Evolutionary conservation across 192 early-diverging fungal genomes (phyloP), one percentile per base, ranked within the genome.

Genomic region (Entomortierella parvispora): DNA sequence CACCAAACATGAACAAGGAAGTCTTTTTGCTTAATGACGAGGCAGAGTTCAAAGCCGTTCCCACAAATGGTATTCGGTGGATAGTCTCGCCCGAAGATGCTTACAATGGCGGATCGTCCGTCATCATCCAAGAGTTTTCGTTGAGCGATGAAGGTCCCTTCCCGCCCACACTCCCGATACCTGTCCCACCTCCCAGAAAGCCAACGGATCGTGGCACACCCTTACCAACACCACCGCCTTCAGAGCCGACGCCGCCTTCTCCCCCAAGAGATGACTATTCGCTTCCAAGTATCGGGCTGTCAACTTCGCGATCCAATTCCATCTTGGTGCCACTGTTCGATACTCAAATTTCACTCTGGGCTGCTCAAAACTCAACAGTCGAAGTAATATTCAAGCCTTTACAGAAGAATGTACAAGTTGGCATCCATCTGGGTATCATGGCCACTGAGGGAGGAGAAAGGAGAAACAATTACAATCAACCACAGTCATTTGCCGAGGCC

Each of bases 1-100:
- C 72, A 11, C 85, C 85, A 6, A 68, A 65, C 14, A 47, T 85
- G 43, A 58, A 50, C 10, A 64, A 69, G 22, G 57, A 60, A n/a
- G 46, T 74, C 22, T 54, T 65, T 51, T 28, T 34, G 20, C 10
- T 74, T 26, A 43, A 46, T 10, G 26, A 47, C 26, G 70, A 53
- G 7, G 29, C 28, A 0, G 26, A 1, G 12, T 15, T 18, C 6
- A 20, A 1, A 12, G 42, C 43, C 37, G 42, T 1, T n/a, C 14
- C 56, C 1, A 14, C 40, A 6, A 42, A 29, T 32, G 29, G 32
- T 29, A 26, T 65, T 7, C 47, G 57, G 9, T 74, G 70, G 70
- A 34, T 65, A 6, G 12, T 74, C 42, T 65, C 62, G 20, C 62
- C 70, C 17, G 42, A 74, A 12, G 56, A 47, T 0, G 70, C 70